Conservation (phyloP, 805 yeast genomes). For the Cyberlindnera bimundalis region DNA sequence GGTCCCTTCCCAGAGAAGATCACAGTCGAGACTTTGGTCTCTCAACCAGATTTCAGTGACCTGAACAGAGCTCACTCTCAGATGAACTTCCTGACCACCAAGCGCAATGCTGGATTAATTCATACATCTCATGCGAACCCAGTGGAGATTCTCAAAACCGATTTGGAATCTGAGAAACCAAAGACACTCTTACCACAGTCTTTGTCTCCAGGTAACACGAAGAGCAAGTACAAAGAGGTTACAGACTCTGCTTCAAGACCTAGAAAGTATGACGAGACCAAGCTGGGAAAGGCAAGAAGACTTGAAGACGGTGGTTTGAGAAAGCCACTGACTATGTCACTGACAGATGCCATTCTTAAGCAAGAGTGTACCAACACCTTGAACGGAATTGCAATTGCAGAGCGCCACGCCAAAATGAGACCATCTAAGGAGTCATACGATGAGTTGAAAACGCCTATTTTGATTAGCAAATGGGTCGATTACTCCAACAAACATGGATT, state of each 20-base stretch:
- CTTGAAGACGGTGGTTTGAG: constrained; percentile 34
- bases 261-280: constrained; percentile 33
- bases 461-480: constrained; percentile 96
- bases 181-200: constrained; percentile 78
- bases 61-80: constrained; percentile 60
- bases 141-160: constrained; percentile 65
- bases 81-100: constrained; percentile 62
- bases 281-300: constrained; percentile 33
- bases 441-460: constrained; percentile 48
- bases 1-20: constrained; percentile 78
- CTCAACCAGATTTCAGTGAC: constrained; percentile 55
- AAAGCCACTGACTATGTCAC: constrained; percentile 15
- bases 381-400: constrained; percentile 42
- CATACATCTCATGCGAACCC: constrained; percentile 49
- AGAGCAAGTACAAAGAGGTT: constrained; percentile 73
- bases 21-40: constrained; percentile 57
- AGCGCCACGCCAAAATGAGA: constrained; percentile 42
- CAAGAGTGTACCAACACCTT: constrained; percentile 45
- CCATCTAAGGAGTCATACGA: constrained; percentile 10
- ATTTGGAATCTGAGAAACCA: constrained; percentile 65
- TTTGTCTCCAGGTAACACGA: constrained; percentile 89
- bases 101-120: constrained; percentile 61
- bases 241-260: constrained; percentile 26
- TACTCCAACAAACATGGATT: constrained; percentile 94
- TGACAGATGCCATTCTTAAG: constrained; percentile 32